Evolutionary conservation across 768 basidiomycete species (phyloP), one percentile per base, ranked within the genome.

Genomic region (Postia placenta): DNA sequence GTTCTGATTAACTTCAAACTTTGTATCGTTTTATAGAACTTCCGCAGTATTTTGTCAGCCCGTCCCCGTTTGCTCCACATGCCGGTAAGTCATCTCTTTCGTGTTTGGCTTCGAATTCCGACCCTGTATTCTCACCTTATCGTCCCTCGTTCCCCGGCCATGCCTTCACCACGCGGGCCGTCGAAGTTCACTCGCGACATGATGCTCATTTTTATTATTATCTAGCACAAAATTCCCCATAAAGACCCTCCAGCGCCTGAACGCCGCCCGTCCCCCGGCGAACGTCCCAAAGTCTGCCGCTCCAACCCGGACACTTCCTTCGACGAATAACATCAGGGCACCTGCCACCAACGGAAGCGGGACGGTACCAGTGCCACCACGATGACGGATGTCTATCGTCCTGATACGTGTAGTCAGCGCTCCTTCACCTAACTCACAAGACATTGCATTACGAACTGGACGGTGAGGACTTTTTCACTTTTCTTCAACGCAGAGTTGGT

Each of bases 211-310:
- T 25, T 20, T 33, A 24, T 27, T 35, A 44, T 15, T 20, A 12
- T 56, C 47, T 64, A 94, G 91, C 57, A 94, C 93, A 22, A 93
- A 93, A 64, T 97, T 97, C 74, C 93, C 93, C 3, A 83, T 93
- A 65, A 92, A 94, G 63, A 90, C 90, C 2, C 77, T 95, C 7
- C 85, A 87, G 64, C 83, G 91, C 12, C 74, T 92, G 41, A 87
- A 85, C 53, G 78, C 83, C 27, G 75, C 75, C 1, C 60, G 63
- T 27, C 66, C 67, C 2, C 47, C 48, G 22, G 47, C 60, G 3
- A 45, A 38, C 43, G 41, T 55, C 5, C 11, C 52, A 7, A 23
- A 12, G 24, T 17, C 52, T 9, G 19, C 45, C 26, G 2, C 51
- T 22, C 42, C 51, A 25, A 36, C 50, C 5, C 48, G 42, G 23